These are phyloP conservation scores for Gossypium davidsonii DNA, from an alignment of 441 rosid genomes.

Conservation along the genomic window DNA sequence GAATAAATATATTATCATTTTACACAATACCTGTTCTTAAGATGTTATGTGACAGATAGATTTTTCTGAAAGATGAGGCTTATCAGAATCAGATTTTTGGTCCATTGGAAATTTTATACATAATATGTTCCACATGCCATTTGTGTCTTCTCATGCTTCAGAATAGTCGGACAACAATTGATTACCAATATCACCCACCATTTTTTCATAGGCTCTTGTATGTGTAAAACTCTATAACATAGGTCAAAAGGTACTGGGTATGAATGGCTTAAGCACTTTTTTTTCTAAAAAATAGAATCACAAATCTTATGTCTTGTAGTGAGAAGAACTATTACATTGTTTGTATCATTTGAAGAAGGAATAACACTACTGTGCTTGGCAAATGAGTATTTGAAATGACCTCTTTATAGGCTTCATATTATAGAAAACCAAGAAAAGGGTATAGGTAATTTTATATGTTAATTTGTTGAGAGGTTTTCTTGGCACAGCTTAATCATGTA, in stretches of 20 bases:
- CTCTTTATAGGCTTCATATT: neutral
- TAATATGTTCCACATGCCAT: neutral
- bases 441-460: neutral
- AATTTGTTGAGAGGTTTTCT: no score
- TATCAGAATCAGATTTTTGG: constrained; percentile 12
- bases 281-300: neutral
- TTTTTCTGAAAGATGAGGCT: constrained; percentile 8
- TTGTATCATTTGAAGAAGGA: neutral
- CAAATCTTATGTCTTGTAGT: neutral
- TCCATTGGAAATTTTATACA: constrained; percentile 12
- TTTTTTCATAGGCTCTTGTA: neutral
- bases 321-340: neutral
- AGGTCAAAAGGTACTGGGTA: constrained; percentile 2
- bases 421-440: neutral
- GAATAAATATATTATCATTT: neutral
- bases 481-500: no score
- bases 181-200: neutral
- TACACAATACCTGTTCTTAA: neutral
- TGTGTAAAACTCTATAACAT: neutral
- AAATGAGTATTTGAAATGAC: neutral
- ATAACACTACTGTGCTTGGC: neutral
- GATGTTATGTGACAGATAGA: constrained; percentile 12
- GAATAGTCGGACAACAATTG: constrained; percentile 14
- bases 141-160: constrained; percentile 22
- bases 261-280: constrained; percentile 11